Percentiles rank a stretch among this genome's conserved stretches.
phyloP scores from a whole-genome alignment of 805 yeast species.

The Nakazawaea sp. region DNA sequence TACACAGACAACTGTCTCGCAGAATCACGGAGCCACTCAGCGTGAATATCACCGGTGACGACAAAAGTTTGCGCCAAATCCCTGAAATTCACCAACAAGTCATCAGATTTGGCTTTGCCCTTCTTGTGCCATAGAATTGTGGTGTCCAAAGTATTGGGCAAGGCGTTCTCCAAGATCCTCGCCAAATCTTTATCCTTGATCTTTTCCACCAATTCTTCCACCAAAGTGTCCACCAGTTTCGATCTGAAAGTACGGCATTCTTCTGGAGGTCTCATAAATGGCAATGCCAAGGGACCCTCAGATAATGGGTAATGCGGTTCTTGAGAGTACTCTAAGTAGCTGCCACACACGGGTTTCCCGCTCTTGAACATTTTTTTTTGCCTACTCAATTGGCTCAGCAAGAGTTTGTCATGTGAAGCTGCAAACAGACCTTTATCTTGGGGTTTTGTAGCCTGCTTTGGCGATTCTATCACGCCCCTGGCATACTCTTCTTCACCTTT shows the following conservation, averaged over 20 bases:
- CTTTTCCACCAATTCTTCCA: conserved; percentile 41
- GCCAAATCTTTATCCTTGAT: conserved; percentile 62
- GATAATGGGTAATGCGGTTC: conserved; percentile 50
- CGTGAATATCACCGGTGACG: conserved; percentile 90
- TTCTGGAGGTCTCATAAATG: conserved; percentile 70
- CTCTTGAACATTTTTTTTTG: background rate
- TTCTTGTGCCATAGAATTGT: conserved; percentile 67
- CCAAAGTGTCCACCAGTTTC: conserved; percentile 50
- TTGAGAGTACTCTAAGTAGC: conserved; percentile 56
- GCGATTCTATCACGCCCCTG: too few relatives aligned
- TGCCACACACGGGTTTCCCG: conserved; percentile 36
- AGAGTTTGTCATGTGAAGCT: background rate
- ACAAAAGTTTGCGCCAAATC: conserved; percentile 57
- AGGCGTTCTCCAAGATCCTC: conserved; percentile 69
- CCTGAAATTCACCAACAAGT: conserved; percentile 8
- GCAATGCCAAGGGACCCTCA: conserved; percentile 46
- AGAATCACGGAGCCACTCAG: conserved; percentile 89
- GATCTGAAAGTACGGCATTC: conserved; percentile 72
- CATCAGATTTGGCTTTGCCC: conserved; percentile 12
- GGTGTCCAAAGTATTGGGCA: conserved; percentile 86
- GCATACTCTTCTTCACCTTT: too few relatives aligned
- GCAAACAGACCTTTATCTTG: background rate
- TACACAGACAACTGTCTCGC: conserved; percentile 78
- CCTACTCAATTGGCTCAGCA: background rate
- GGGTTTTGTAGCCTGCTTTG: too few relatives aligned